Conservation (phyloP, 495 filamentous ascomycete genomes). For the Astrothelium subdiscretum region DNA sequence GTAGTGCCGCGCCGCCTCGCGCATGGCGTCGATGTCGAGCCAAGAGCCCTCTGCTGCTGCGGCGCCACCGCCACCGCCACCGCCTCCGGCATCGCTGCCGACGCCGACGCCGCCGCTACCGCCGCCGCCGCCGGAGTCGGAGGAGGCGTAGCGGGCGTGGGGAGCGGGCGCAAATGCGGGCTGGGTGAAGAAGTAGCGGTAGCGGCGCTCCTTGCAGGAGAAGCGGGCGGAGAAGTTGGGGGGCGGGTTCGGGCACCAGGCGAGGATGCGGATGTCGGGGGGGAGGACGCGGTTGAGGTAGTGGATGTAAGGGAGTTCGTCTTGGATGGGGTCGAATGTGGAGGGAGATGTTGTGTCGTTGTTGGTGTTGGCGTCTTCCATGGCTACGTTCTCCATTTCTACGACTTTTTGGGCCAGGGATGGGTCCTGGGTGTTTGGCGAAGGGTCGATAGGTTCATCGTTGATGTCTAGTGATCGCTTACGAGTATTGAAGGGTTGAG, state of each 20-base stretch:
- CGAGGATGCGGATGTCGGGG: conserved; percentile 75
- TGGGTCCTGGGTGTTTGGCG: background rate
- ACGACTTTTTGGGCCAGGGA: background rate
- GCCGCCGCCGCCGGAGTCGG: conserved; percentile 30
- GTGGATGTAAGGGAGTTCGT: conserved; percentile 73
- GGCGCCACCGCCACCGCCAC: background rate
- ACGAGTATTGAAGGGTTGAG: background rate
- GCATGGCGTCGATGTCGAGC: conserved; percentile 81
- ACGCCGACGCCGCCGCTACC: conserved; percentile 23
- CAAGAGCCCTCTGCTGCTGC: conserved; percentile 33
- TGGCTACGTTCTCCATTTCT: background rate
- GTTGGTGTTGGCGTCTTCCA: background rate
- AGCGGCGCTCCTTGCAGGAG: conserved; percentile 76
- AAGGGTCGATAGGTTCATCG: background rate
- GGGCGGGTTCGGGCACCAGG: conserved; percentile 81
- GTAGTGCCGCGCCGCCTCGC: conserved; percentile 61
- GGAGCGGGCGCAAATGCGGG: conserved; percentile 63
- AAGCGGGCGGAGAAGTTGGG: conserved; percentile 81
- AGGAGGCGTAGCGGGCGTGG: conserved; percentile 1
- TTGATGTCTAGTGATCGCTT: background rate
- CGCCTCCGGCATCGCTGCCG: background rate
- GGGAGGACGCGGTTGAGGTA: conserved; percentile 81
- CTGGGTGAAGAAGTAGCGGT: conserved; percentile 95
- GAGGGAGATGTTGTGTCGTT: conserved; percentile 10
- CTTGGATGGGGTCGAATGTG: conserved; percentile 60